phyloP scores from a whole-genome alignment of 1,284 basidiomycete genomes.

The Taiwanofungus camphoratus region DNA sequence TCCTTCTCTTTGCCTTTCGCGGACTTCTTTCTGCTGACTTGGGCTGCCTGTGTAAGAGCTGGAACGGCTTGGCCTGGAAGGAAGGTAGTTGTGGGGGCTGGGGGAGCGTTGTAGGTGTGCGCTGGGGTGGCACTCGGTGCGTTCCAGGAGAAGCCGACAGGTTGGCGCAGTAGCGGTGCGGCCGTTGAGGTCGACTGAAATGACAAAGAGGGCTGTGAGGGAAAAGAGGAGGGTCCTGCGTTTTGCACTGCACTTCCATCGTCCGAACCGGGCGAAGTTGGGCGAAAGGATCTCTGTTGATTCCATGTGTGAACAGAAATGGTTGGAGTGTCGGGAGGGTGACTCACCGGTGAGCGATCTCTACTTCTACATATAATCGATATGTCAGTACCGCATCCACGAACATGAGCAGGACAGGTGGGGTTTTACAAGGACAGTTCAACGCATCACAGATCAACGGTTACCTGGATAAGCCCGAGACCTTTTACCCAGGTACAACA shows the following conservation, averaged over 20 bases:
- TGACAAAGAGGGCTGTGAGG: neutral
- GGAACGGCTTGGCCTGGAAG: slow-evolving; percentile 6
- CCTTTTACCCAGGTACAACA: too few species aligned
- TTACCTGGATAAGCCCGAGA: too few species aligned
- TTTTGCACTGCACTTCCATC: slow-evolving; percentile 2
- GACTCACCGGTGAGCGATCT: slow-evolving; percentile 15
- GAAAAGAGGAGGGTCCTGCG: slow-evolving; percentile 2
- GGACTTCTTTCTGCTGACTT: slow-evolving; percentile 16
- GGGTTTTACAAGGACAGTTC: too few species aligned
- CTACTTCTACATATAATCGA: slow-evolving; percentile 8
- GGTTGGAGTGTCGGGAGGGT: neutral
- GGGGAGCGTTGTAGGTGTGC: slow-evolving; percentile 9
- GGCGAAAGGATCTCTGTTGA: slow-evolving; percentile 10
- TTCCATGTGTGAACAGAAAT: neutral
- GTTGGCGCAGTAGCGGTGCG: slow-evolving; percentile 15
- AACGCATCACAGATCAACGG: too few species aligned
- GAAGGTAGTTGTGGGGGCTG: slow-evolving; percentile 3
- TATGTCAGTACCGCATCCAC: neutral
- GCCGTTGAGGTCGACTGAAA: neutral
- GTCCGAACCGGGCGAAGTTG: slow-evolving; percentile 14
- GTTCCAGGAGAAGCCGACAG: slow-evolving; percentile 14
- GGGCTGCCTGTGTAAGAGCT: neutral
- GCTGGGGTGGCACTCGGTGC: slow-evolving; percentile 7
- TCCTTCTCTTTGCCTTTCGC: slow-evolving; percentile 20
- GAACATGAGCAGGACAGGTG: neutral